Conservation (phyloP, 2,329 filamentous ascomycete species). For the Aphanoascus verrucosus region DNA sequence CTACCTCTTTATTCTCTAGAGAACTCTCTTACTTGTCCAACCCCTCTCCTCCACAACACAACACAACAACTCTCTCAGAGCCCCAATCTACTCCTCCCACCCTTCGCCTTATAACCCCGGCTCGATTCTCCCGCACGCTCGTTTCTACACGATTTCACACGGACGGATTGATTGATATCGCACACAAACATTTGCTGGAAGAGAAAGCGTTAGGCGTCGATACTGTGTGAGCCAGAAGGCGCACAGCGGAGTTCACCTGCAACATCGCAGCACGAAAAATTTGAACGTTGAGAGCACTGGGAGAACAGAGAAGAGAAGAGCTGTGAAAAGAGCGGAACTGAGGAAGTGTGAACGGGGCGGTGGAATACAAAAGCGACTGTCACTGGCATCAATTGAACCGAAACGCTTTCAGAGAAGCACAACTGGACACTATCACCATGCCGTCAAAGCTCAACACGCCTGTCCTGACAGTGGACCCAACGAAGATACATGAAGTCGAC, state of each 20-base stretch:
- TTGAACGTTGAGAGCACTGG: background rate
- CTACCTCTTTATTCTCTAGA: constrained; percentile 9
- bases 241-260: background rate
- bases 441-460: constrained; percentile 72
- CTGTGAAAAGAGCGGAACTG: background rate
- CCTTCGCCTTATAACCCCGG: background rate
- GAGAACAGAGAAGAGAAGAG: background rate
- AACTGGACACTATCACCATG: constrained; percentile 44
- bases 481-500: constrained; percentile 88
- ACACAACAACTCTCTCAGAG: background rate
- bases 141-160: background rate
- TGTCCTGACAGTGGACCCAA: constrained; percentile 82
- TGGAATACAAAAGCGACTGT: background rate
- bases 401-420: background rate
- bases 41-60: constrained; percentile 5
- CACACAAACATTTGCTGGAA: background rate
- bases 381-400: background rate
- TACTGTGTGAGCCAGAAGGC: constrained; percentile 6
- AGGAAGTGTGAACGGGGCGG: constrained; percentile 1
- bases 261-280: background rate
- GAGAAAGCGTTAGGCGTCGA: constrained; percentile 5
- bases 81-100: background rate
- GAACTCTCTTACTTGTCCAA: constrained; percentile 10
- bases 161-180: background rate
- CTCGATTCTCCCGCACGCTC: background rate